A percentile compares a stretch with the other conserved stretches of the same genome.
These are phyloP conservation scores for Cicer pinnatifidum DNA, from an alignment of 306 rosid species.

Conservation along the genomic window DNA sequence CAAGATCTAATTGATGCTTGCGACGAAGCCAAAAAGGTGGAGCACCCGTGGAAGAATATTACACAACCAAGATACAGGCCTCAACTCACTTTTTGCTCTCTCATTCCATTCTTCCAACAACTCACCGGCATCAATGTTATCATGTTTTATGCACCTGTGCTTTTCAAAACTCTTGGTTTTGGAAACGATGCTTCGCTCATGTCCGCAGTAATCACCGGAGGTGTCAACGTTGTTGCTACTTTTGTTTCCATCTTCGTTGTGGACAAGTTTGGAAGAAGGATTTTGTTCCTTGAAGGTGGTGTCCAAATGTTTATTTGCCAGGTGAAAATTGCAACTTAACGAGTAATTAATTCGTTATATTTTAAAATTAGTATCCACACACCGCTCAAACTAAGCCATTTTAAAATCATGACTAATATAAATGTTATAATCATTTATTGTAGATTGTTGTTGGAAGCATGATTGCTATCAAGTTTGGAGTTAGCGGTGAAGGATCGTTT, in stretches of 20 bases:
- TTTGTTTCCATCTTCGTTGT: background rate
- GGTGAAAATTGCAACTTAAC: background rate
- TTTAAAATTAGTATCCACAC: no score
- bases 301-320: background rate
- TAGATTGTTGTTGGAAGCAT: no score
- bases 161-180: background rate
- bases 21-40: conserved; percentile 2
- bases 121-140: background rate
- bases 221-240: background rate
- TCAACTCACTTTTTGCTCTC: conserved; percentile 1
- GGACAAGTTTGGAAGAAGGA: conserved; percentile 9
- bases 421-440: no score
- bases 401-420: no score
- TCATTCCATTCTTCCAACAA: background rate
- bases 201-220: background rate
- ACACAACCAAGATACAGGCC: background rate
- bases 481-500: no score
- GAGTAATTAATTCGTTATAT: background rate
- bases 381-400: no score
- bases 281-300: conserved; percentile 8
- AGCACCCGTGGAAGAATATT: background rate
- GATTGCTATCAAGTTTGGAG: no score
- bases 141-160: conserved; percentile 9
- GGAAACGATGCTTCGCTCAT: background rate
- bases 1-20: background rate